Conservation (phyloP, 2,329 filamentous ascomycete genomes). For the Volutella citrinella region DNA sequence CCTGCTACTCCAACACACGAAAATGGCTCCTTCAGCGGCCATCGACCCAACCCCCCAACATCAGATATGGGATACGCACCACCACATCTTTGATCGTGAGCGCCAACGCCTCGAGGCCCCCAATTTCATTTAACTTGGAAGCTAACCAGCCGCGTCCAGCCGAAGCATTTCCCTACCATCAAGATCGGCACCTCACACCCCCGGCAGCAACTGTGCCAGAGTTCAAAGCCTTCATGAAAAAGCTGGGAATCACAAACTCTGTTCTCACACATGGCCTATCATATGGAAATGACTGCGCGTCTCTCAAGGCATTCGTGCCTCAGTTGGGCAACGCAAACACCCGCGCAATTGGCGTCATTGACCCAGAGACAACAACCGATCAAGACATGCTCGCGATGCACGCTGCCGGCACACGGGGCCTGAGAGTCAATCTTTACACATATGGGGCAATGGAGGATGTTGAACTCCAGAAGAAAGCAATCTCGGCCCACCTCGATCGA, state of each 20-base stretch:
- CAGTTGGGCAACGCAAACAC: conserved; percentile 24
- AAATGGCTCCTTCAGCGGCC: conserved; percentile 7
- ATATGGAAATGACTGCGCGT: conserved; percentile 34
- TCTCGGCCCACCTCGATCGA: conserved; percentile 26
- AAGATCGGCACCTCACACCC: conserved; percentile 10
- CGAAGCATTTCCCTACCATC: conserved; percentile 6
- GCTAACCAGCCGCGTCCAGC: conserved; percentile 1
- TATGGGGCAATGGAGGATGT: conserved; percentile 36
- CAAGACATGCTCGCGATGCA: conserved; percentile 10
- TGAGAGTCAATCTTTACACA: conserved; percentile 34
- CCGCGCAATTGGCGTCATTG: conserved; percentile 12
- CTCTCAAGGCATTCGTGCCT: conserved; percentile 28
- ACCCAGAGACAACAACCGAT: conserved; percentile 9
- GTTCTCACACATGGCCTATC: conserved; percentile 35
- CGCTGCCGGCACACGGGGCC: conserved; percentile 28
- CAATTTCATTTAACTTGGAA: neutral
- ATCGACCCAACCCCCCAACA: conserved; percentile 4
- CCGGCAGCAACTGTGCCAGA: conserved; percentile 7
- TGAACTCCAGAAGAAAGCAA: conserved; percentile 28
- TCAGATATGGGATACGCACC: conserved; percentile 30
- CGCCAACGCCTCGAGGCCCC: no score
- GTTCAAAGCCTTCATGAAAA: conserved; percentile 14
- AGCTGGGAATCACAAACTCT: conserved; percentile 28
- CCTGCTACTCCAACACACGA: neutral
- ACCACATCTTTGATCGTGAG: conserved; percentile 33